Percentiles rank a stretch among this genome's conserved stretches.
Evolutionary conservation across 257 asterid species (phyloP).

Genomic region (Salvia miltiorrhiza): DNA sequence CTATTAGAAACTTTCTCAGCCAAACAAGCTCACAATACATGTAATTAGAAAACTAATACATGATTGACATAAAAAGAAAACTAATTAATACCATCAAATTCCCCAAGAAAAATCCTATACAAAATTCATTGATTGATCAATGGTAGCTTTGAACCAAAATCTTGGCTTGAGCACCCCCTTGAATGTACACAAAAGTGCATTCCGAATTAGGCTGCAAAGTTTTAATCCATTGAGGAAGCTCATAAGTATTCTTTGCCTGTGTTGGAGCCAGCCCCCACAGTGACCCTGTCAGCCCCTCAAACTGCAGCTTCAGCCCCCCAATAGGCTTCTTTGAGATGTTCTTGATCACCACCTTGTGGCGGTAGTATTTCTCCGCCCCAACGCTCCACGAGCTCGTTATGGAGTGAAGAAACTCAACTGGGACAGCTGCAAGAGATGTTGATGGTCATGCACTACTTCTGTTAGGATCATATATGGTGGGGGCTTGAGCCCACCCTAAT

Average conservation of each 20-base stretch:
- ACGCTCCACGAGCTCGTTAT: conserved; percentile 64
- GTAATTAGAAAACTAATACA: neutral
- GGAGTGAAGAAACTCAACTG: conserved; percentile 58
- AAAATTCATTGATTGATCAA: conserved; percentile 11
- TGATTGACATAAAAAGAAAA: too few relatives aligned
- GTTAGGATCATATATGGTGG: neutral
- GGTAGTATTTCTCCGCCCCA: conserved; percentile 45
- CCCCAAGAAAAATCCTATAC: conserved; percentile 2
- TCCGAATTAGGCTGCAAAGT: conserved; percentile 55
- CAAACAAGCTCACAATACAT: neutral
- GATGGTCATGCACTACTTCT: neutral
- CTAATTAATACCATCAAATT: neutral
- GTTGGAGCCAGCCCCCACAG: conserved; percentile 73
- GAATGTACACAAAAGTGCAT: conserved; percentile 58
- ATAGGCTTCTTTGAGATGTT: conserved; percentile 55
- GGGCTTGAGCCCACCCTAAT: too few relatives aligned
- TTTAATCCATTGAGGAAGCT: conserved; percentile 57
- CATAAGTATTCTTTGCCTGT: conserved; percentile 44
- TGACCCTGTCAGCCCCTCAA: conserved; percentile 61
- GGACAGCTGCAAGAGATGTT: conserved; percentile 35
- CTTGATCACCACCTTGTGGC: conserved; percentile 69
- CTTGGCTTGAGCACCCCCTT: conserved; percentile 85
- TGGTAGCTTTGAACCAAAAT: conserved; percentile 53
- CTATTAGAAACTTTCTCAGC: neutral
- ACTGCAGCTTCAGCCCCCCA: conserved; percentile 40